Evolutionary conservation across 257 asterid species (phyloP).

Genomic region (Agastache rugosa): DNA sequence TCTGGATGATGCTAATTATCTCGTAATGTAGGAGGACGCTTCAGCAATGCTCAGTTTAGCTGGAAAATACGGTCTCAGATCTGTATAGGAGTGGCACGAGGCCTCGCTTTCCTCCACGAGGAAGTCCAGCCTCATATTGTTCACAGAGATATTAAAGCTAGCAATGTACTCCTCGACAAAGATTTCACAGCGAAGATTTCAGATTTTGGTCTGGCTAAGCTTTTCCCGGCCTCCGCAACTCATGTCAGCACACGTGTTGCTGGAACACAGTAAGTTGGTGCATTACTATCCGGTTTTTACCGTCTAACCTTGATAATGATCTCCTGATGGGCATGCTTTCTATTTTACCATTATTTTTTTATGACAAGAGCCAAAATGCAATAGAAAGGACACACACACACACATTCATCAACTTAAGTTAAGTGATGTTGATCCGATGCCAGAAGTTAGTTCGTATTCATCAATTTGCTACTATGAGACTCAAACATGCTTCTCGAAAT

Average conservation of each 20-base stretch:
- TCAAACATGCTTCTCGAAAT: background rate
- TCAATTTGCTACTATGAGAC: no score
- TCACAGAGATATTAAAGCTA: conserved; percentile 91
- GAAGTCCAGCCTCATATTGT: conserved; percentile 77
- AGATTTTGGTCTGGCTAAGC: conserved; percentile 94
- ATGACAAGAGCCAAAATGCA: background rate
- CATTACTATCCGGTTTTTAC: background rate
- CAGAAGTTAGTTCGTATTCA: background rate
- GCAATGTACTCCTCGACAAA: conserved; percentile 84
- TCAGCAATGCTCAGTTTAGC: conserved; percentile 48
- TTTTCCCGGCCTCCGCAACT: conserved; percentile 67
- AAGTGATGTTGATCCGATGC: background rate
- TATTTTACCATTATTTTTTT: background rate
- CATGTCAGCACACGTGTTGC: conserved; percentile 95
- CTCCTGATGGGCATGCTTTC: background rate
- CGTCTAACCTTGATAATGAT: conserved; percentile 1
- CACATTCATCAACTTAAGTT: background rate
- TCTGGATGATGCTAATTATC: conserved; percentile 26
- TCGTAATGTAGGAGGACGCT: conserved; percentile 48
- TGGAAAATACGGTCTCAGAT: conserved; percentile 71
- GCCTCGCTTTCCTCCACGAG: conserved; percentile 85
- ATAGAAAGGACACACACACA: background rate
- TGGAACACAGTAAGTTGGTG: conserved; percentile 78
- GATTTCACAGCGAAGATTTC: conserved; percentile 83
- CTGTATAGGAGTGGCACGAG: conserved; percentile 82